These are phyloP conservation scores for Saccharomyces hybrid DNA, from an alignment of 1,139 yeast species.

Conservation along the genomic window DNA sequence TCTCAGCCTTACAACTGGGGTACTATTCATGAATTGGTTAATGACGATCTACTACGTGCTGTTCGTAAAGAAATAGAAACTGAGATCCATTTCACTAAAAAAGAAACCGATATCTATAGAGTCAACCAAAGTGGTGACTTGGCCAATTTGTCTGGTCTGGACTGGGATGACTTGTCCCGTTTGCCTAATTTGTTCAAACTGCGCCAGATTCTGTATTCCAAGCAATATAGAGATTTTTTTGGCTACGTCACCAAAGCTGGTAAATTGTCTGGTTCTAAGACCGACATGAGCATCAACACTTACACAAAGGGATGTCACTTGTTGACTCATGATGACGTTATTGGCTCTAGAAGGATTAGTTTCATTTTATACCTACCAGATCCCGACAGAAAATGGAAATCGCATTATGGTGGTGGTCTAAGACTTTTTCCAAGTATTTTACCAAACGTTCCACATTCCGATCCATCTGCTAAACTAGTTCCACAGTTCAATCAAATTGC, in stretches of 20 bases:
- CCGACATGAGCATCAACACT: slow-evolving; percentile 88
- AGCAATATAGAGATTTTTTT: slow-evolving; percentile 74
- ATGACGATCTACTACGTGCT: slow-evolving; percentile 65
- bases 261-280: slow-evolving; percentile 76
- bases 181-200: slow-evolving; percentile 69
- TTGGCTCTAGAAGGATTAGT: slow-evolving; percentile 89
- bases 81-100: slow-evolving; percentile 83
- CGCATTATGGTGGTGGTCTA: slow-evolving; percentile 86
- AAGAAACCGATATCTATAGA: slow-evolving; percentile 95
- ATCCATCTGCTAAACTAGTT: slow-evolving; percentile 57
- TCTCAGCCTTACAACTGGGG: slow-evolving; percentile 90
- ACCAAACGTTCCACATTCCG: slow-evolving; percentile 85
- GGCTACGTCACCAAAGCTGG: slow-evolving; percentile 85
- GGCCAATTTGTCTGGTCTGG: slow-evolving; percentile 83
- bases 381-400: slow-evolving; percentile 82
- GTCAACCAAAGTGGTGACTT: slow-evolving; percentile 93
- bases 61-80: slow-evolving; percentile 79
- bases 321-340: slow-evolving; percentile 93
- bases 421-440: slow-evolving; percentile 79
- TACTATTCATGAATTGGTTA: slow-evolving; percentile 60
- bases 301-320: slow-evolving; percentile 92
- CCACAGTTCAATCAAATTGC: slow-evolving; percentile 97
- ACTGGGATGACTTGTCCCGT: slow-evolving; percentile 64
- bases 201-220: slow-evolving; percentile 80
- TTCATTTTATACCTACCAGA: slow-evolving; percentile 89